Evolutionary conservation across 805 yeast genomes (phyloP), one percentile per base, ranked within the genome.

Genomic region (Metschnikowia henanensis): DNA sequence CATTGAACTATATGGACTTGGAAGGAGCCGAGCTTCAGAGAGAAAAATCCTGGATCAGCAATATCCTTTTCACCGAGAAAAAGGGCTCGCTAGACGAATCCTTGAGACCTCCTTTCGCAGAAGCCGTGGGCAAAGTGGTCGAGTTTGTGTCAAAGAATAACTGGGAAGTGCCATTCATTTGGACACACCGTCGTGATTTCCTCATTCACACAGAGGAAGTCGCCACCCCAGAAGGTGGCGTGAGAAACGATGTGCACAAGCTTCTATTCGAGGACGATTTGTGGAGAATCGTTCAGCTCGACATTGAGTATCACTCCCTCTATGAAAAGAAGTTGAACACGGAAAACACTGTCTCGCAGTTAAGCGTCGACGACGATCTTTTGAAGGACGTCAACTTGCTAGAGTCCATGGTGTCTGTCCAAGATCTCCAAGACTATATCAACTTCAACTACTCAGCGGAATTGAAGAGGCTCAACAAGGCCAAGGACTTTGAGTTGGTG

Each of bases 161-260:
- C 46, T 75, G 85, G 51, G 99, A 94, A 61, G 96, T 92, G 5
- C 98, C 99, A 9, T 87, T 90, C 57, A 90, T 94, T 48, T 90
- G 96, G 87, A 86, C 90, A 20, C 96, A 90, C 60, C 86, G 98
- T 62, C 87, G 95, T 66, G 98, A 94, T 64, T 89, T 87, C 60
- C 72, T 89, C 16, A 68, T 87, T 47, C 73, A 73, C 55, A 77
- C 87, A 8, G 75, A 75, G 32, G 79, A 79, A 30, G 61, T 62
- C 13, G 55, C 60, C 22, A 63, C 62, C 30, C 70, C 64, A 13
- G 75, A 72, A 30, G 73, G 79, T 5, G 41, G 52, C 5, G 41
- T 52, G 15, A 50, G 53, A n/a, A 64, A 58, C 25, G 59, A 59
- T 18, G 79, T 77, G 10, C 78, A 72, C 50, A 78, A 76, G 50